Base-by-base conservation (phyloP, 2,329 filamentous ascomycete genomes). In the Pseudopithomyces maydicus region DNA sequence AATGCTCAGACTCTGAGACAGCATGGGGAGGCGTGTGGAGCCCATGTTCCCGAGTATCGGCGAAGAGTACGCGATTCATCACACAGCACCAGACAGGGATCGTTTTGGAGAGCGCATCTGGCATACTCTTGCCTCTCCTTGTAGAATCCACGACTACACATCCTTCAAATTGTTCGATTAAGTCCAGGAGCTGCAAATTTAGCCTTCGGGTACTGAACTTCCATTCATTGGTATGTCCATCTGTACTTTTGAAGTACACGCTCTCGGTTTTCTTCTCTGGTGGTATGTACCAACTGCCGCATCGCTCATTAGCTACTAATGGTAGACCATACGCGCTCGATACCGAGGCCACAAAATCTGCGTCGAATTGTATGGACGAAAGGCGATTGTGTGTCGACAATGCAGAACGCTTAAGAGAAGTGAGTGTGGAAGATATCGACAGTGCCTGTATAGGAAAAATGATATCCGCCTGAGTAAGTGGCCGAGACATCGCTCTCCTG, bases 211-310 rank as follows among this genome's bases (percentile, higher is more conserved):
- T 84, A 76, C 91, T 97, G 72, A 98, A 97, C 59, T 88, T 85
- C 95, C 95, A 99, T 70, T 96, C 88, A 8, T 91, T 88, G 51
- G 88, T 87, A 74, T 99, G 95, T 1, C 95, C 95, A 78, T 99
- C 95, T 1, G 95, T 99, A 77, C 91, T 96, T 82, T 99, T 99
- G 79, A 98, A 99, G 77, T 98, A 99, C 32, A 90, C 91, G 63
- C 90, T 92, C 32, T 85, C 90, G 1, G 73, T 78, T 76, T 94
- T 95, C 23, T 70, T 69, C 7, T 75, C 75, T 0, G 88, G 88
- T 2, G 79, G 77, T 23, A 98, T 90, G 74, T 98, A 98, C 95
- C 95, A 99, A 76, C 91, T 94, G 0, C 95, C 95, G 74, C 95
- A 98, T 57, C 95, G 85, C 80, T 98, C 93, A 72, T 99, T 99